Base-by-base conservation (phyloP, 2,329 filamentous ascomycete species). In the Talaromyces albobiverticillius region DNA sequence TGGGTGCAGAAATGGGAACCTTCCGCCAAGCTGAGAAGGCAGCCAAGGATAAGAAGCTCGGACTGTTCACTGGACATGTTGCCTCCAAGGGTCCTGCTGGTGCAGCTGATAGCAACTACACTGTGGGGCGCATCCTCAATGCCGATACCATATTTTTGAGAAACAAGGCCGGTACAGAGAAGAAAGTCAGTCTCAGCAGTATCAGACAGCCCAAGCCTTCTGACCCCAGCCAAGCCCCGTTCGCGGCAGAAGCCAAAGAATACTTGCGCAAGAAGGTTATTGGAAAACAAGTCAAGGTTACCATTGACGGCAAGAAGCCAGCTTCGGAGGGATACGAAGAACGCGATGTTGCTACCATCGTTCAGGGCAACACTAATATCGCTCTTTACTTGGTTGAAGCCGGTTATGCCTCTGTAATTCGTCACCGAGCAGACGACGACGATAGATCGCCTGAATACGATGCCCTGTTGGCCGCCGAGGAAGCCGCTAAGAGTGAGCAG, bases 361-460 rank as follows among this genome's bases (percentile, higher is more conserved):
- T 84, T 1, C 80, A 88, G 50, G 89, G 89, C 68, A 87, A 87
- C 73, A 94, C 92, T 75, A 97, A 97, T 68, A 79, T 97, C 59
- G 91, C 88, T 57, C 75, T 97, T 36, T 71, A 83, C 50, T 79
- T 97, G 36, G 90, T 97, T n/a, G 90, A 96, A 74, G 89, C 89
- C 61, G 94, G 94, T 26, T 96, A 92, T 77, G 89, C 87, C 22
- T 93, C 92, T 0, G 94, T 99, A 8, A 95, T 99, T 65, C 87
- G 94, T 58, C 94, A 99, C 75, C 85, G 92, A 60, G 89, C 93
- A 73, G 93, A 97, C 66, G 94, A 99, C 67, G 90, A 90, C 3
- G 94, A 99, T 71, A 84, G 94, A 51, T 93, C 92, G 46, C 87
- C 92, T 16, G 92, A 96, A 71, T 99, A 97, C 68, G 94, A 99